Conservation (phyloP, 257 asterid genomes). For the Solanum pennellii region DNA sequence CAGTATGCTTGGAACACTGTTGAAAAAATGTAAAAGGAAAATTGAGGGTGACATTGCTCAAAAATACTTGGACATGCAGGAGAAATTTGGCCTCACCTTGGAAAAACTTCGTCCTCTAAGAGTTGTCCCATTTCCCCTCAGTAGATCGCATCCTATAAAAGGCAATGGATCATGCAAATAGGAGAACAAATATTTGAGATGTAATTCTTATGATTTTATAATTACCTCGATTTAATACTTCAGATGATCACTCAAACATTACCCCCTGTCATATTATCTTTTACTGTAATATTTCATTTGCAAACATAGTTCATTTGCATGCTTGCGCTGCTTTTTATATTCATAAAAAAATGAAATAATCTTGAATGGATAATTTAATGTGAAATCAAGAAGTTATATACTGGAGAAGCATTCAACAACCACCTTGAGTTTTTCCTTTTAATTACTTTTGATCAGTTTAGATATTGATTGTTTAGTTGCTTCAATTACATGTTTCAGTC, state of each 20-base stretch:
- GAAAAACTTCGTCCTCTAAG: neutral
- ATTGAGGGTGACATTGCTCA: neutral
- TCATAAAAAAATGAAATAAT: neutral
- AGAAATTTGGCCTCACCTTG: neutral
- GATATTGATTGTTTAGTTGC: too few species aligned
- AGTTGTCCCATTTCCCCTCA: neutral
- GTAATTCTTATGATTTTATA: neutral
- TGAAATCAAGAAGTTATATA: neutral
- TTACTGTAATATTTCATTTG: neutral
- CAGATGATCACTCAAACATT: neutral
- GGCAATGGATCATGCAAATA: neutral
- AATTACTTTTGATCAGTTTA: too few species aligned
- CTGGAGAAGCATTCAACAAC: too few species aligned
- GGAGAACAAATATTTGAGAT: neutral
- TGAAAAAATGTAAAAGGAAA: neutral
- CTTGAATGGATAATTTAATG: neutral
- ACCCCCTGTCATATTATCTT: neutral
- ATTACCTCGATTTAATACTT: neutral
- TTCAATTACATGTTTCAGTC: too few species aligned
- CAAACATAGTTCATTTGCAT: neutral
- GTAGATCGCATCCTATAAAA: neutral
- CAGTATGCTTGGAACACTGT: neutral
- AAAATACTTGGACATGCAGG: neutral
- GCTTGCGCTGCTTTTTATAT: neutral
- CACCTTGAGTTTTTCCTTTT: too few species aligned